Conservation (phyloP, 805 yeast species). For the Groenewaldozyma tartarivorans region DNA sequence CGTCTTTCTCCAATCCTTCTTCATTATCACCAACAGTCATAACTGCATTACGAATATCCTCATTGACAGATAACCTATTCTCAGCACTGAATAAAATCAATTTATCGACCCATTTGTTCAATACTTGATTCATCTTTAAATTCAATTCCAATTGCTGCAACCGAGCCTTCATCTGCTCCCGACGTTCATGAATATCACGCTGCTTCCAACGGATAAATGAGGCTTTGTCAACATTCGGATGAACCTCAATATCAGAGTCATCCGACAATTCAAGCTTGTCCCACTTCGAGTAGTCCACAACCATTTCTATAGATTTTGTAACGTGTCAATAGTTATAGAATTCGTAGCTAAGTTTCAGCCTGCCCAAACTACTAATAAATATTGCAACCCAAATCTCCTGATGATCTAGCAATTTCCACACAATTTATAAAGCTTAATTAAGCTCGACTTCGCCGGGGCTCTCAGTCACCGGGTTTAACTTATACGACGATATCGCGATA, state of each 20-base stretch:
- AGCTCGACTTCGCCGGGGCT: too few species aligned
- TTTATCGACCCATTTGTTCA: constrained; percentile 64
- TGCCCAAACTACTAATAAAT: too few species aligned
- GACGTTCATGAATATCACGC: constrained; percentile 90
- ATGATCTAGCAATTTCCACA: too few species aligned
- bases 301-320: constrained; percentile 39
- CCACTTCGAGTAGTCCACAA: constrained; percentile 95
- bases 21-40: constrained; percentile 11
- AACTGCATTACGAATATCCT: constrained; percentile 19
- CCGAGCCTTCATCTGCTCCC: constrained; percentile 70
- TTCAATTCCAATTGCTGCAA: constrained; percentile 69
- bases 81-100: constrained; percentile 38
- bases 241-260: constrained; percentile 95
- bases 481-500: too few species aligned
- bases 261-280: constrained; percentile 93
- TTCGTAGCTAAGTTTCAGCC: too few species aligned
- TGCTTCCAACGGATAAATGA: constrained; percentile 96
- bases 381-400: too few species aligned
- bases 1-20: constrained; percentile 32
- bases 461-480: too few species aligned
- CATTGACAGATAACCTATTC: constrained; percentile 17
- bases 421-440: too few species aligned
- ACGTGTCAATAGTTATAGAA: too few species aligned
- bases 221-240: constrained; percentile 91
- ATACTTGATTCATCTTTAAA: constrained; percentile 65